Percentiles rank a stretch among this genome's conserved stretches.
Evolutionary conservation across 352 stramenopile genomes (phyloP).

Genomic region (Phytophthora litchii): DNA sequence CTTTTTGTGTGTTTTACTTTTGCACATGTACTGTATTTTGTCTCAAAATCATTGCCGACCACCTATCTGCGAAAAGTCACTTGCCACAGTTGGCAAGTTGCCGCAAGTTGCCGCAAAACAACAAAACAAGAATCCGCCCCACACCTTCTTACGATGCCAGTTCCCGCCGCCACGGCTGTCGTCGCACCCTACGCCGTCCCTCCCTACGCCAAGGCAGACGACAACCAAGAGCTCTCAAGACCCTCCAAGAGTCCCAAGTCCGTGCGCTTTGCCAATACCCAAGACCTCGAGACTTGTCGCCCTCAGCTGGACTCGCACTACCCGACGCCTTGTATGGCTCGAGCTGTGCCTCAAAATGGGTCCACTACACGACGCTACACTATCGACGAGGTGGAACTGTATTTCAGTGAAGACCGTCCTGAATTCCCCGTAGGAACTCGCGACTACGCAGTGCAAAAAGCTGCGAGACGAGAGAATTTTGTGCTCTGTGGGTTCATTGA

Average conservation of each 20-base stretch:
- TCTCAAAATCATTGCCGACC: constrained; percentile 11
- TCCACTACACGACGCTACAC: constrained; percentile 54
- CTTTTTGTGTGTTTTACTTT: too few relatives aligned
- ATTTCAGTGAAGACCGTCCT: constrained; percentile 61
- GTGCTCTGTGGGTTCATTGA: constrained; percentile 60
- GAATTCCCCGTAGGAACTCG: constrained; percentile 28
- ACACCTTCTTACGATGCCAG: too few relatives aligned
- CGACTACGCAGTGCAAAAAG: constrained; percentile 63
- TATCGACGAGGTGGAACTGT: constrained; percentile 68
- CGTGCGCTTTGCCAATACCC: constrained; percentile 59
- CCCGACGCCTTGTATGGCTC: constrained; percentile 40
- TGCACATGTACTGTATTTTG: too few relatives aligned
- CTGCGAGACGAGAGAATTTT: constrained; percentile 50
- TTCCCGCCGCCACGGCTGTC: constrained; percentile 10
- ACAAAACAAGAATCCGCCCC: background rate
- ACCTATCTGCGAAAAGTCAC: constrained; percentile 14
- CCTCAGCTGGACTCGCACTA: constrained; percentile 53
- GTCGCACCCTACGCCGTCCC: constrained; percentile 11
- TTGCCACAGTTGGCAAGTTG: constrained; percentile 21
- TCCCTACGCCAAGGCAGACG: background rate
- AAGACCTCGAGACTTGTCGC: constrained; percentile 40
- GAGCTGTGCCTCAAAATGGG: constrained; percentile 50
- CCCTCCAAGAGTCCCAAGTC: constrained; percentile 33
- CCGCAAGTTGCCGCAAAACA: background rate
- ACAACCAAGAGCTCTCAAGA: constrained; percentile 2